phyloP scores from a whole-genome alignment of 495 filamentous ascomycete genomes.

The Melanomma pulvis-pyrius region DNA sequence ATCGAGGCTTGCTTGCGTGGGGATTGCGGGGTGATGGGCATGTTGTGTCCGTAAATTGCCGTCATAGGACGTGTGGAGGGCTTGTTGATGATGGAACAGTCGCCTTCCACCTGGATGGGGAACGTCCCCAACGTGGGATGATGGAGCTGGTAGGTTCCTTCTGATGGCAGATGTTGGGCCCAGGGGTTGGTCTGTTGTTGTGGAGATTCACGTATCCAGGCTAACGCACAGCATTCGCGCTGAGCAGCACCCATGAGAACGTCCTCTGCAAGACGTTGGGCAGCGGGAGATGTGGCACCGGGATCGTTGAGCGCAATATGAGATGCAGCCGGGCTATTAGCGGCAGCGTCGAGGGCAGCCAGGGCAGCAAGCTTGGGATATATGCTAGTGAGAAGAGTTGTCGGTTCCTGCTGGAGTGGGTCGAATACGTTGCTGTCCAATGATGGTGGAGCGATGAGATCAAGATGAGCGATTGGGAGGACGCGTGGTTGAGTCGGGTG shows the following conservation, averaged over 20 bases:
- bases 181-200: constrained; percentile 31
- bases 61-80: constrained; percentile 35
- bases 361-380: constrained; percentile 71
- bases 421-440: constrained; percentile 38
- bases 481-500: constrained; percentile 38
- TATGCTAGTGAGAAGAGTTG: constrained; percentile 66
- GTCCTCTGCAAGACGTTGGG: constrained; percentile 52
- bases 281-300: constrained; percentile 45
- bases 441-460: constrained; percentile 38
- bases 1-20: constrained; percentile 29
- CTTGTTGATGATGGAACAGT: constrained; percentile 48
- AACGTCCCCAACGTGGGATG: constrained; percentile 62
- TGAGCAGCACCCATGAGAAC: constrained; percentile 66
- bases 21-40: constrained; percentile 20
- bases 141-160: constrained; percentile 66
- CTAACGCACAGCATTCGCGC: constrained; percentile 70
- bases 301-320: constrained; percentile 49
- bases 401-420: constrained; percentile 38
- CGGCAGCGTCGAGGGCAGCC: constrained; percentile 67
- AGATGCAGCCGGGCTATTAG: constrained; percentile 50
- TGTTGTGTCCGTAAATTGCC: constrained; percentile 37
- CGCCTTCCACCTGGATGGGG: constrained; percentile 50
- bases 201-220: constrained; percentile 52
- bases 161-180: constrained; percentile 51
- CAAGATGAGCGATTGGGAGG: constrained; percentile 39